Evolutionary conservation across 1,284 basidiomycete species (phyloP).

Genomic region (Chalciporus sp.): DNA sequence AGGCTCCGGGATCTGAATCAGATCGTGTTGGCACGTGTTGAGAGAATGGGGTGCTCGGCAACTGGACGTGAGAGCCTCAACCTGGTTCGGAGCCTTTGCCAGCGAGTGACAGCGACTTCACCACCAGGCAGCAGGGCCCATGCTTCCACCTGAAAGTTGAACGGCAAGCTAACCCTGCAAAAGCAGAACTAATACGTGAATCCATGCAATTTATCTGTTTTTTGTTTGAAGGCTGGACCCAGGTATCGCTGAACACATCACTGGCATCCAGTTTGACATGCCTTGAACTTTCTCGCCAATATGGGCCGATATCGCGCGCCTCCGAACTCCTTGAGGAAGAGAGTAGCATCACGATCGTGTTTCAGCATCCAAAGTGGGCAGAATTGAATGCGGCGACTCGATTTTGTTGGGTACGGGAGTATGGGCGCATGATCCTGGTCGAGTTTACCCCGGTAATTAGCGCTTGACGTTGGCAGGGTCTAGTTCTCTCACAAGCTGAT

Average conservation of each 20-base stretch:
- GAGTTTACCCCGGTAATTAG: neutral
- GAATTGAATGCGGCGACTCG: neutral
- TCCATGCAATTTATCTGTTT: neutral
- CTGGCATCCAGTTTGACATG: no score
- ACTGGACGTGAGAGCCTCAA: no score
- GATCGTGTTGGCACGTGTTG: no score
- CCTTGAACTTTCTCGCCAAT: no score
- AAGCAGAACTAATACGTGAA: neutral
- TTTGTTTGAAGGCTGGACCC: neutral
- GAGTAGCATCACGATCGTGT: neutral
- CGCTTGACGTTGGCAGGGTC: slow-evolving; percentile 13
- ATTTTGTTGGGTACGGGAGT: no score
- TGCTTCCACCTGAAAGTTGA: neutral
- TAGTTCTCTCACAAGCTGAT: neutral
- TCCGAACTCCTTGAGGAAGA: neutral
- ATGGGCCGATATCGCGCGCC: no score
- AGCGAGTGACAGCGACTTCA: neutral
- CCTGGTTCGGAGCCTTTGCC: no score
- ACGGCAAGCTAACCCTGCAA: neutral
- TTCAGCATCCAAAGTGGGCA: neutral
- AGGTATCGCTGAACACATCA: neutral
- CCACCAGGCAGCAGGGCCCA: no score
- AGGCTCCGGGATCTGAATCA: no score
- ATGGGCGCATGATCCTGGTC: no score
- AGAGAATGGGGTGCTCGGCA: no score